Evolutionary conservation across 176 grass and related monocot genomes (phyloP).

Genomic region (Oryza meyeriana): DNA sequence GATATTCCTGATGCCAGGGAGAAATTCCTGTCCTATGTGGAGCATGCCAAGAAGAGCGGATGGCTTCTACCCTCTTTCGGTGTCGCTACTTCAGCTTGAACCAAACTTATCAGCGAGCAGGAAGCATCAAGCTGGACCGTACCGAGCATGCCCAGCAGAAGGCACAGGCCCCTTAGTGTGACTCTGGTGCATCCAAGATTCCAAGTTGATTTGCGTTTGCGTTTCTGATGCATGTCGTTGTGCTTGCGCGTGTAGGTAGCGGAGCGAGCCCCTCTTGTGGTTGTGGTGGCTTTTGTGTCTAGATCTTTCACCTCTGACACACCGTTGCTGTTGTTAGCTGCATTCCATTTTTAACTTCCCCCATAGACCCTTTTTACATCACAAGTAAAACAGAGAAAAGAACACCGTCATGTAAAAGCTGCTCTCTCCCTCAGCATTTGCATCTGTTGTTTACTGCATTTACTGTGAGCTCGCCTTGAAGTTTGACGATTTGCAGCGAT

Average conservation of each 20-base stretch:
- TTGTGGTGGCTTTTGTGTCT: conserved; percentile 41
- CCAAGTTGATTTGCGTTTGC: conserved; percentile 13
- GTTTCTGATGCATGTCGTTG: conserved; percentile 23
- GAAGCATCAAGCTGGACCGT: conserved; percentile 18
- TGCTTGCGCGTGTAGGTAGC: conserved; percentile 30
- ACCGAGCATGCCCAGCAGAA: conserved; percentile 31
- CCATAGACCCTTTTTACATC: conserved; percentile 44
- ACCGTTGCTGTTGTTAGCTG: conserved; percentile 22
- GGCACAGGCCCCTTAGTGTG: not conserved
- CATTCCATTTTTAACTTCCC: conserved; percentile 42
- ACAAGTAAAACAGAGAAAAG: conserved; percentile 34
- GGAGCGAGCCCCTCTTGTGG: conserved; percentile 43
- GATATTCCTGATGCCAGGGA: conserved; percentile 85
- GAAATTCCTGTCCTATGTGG: conserved; percentile 67
- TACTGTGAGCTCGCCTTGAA: no score
- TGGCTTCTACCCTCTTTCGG: conserved; percentile 63
- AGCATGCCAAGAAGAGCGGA: conserved; percentile 54
- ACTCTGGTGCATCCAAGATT: not conserved
- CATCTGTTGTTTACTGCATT: not conserved
- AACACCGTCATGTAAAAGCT: conserved; percentile 25
- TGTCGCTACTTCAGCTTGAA: conserved; percentile 30
- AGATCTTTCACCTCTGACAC: conserved; percentile 49
- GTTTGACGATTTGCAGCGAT: not conserved
- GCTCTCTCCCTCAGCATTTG: not conserved
- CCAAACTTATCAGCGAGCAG: conserved; percentile 1